Conservation (phyloP, 2,329 filamentous ascomycete genomes). For the Neonectria neomacrospora region DNA sequence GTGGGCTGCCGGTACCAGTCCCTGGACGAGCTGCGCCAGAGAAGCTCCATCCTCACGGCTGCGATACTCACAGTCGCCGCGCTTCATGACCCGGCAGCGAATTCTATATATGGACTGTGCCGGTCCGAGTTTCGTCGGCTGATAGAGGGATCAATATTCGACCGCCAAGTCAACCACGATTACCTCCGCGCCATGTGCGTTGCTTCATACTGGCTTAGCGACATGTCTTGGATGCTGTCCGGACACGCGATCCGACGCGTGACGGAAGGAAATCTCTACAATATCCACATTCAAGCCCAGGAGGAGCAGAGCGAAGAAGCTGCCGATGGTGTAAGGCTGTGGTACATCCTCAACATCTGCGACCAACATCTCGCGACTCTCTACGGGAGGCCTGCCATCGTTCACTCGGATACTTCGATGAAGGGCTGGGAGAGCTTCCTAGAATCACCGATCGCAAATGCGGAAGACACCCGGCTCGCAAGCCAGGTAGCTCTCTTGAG, state of each 20-base stretch:
- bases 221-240: slow-evolving; percentile 70
- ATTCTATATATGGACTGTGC: slow-evolving; percentile 62
- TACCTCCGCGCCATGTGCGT: slow-evolving; percentile 69
- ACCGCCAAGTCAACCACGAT: slow-evolving; percentile 54
- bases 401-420: slow-evolving; percentile 66
- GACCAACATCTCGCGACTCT: slow-evolving; percentile 70
- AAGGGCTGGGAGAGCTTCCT: slow-evolving; percentile 66
- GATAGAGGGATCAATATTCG: slow-evolving; percentile 58
- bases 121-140: slow-evolving; percentile 65
- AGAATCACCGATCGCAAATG: slow-evolving; percentile 58
- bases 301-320: slow-evolving; percentile 53
- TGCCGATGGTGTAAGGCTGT: slow-evolving; percentile 64
- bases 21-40: slow-evolving; percentile 62
- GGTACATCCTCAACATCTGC: slow-evolving; percentile 69
- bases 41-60: slow-evolving; percentile 65
- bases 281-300: slow-evolving; percentile 51
- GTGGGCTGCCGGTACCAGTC: slow-evolving; percentile 60
- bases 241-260: slow-evolving; percentile 62
- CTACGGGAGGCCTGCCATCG: slow-evolving; percentile 66
- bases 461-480: slow-evolving; percentile 65
- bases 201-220: slow-evolving; percentile 70
- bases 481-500: slow-evolving; percentile 68
- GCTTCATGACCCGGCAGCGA: slow-evolving; percentile 65
- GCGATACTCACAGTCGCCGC: slow-evolving; percentile 68
- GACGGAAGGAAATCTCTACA: slow-evolving; percentile 56